A percentile compares a stretch with the other conserved stretches of the same genome.
phyloP scores from a whole-genome alignment of 2,329 filamentous ascomycete genomes.

The Cephalotrichum gorgonifer region DNA sequence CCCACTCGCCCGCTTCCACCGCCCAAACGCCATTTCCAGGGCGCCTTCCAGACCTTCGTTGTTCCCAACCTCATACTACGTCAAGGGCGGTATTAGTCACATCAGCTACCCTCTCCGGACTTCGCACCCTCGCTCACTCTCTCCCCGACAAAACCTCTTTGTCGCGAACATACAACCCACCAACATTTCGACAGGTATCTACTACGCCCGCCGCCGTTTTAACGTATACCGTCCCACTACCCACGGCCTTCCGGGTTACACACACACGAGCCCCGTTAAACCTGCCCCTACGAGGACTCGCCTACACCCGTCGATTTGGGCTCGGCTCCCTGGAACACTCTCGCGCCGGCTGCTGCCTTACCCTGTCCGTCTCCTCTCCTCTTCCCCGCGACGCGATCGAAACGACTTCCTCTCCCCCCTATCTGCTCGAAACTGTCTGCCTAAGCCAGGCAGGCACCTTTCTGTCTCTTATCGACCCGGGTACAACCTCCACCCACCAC shows the following conservation, averaged over 20 bases:
- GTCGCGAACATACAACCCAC: background rate
- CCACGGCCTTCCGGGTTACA: background rate
- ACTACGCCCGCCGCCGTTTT: background rate
- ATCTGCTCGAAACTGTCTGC: background rate
- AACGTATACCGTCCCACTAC: background rate
- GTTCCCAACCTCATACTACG: background rate
- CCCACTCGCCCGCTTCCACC: slow-evolving; percentile 1
- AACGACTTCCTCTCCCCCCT: background rate
- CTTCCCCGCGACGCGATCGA: background rate
- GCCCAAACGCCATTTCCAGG: background rate
- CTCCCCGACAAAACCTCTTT: background rate
- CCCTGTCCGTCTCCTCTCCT: no score
- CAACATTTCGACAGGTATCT: background rate
- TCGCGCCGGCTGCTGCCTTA: slow-evolving; percentile 1
- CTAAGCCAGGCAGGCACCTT: background rate
- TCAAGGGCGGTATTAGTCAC: slow-evolving; percentile 6
- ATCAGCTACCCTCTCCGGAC: background rate
- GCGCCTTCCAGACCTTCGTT: background rate
- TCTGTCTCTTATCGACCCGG: background rate
- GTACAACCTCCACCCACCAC: background rate
- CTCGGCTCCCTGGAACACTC: background rate
- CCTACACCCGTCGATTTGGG: background rate
- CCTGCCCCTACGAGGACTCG: background rate
- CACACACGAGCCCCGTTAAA: background rate
- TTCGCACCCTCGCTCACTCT: background rate